Percentiles rank a stretch among this genome's conserved stretches.
phyloP scores from a whole-genome alignment of 2,329 filamentous ascomycete genomes.

The Sporothrix inflata region DNA sequence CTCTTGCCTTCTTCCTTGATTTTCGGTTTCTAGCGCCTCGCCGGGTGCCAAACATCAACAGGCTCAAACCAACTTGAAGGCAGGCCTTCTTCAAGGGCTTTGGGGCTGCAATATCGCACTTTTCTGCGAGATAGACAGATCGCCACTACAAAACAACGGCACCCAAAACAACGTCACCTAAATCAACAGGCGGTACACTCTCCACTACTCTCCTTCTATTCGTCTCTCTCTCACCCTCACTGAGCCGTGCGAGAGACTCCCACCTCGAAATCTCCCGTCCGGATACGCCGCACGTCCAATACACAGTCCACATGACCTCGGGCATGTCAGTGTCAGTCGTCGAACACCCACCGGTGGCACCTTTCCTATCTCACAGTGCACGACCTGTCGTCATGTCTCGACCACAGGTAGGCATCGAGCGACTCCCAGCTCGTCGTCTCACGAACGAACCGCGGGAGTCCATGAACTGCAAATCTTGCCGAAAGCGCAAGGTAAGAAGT shows the following conservation, averaged over 20 bases:
- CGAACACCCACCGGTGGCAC: constrained; percentile 49
- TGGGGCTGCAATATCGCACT: neutral
- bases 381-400: constrained; percentile 65
- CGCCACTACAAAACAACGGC: neutral
- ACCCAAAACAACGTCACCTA: neutral
- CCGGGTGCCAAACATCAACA: neutral
- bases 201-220: neutral
- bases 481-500: constrained; percentile 79
- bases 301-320: constrained; percentile 21
- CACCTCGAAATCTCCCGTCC: neutral
- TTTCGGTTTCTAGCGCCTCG: neutral
- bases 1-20: neutral
- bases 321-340: constrained; percentile 48
- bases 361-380: constrained; percentile 43
- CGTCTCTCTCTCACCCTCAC: neutral
- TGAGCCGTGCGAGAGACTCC: neutral
- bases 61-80: neutral
- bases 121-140: neutral
- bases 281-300: constrained; percentile 12
- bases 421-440: constrained; percentile 70
- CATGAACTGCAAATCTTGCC: constrained; percentile 95
- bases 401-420: constrained; percentile 79
- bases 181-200: neutral
- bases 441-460: constrained; percentile 80
- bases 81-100: neutral